These are phyloP conservation scores for Rhynchosporium graminicola DNA, from an alignment of 2,329 filamentous ascomycete species.

Conservation along the genomic window DNA sequence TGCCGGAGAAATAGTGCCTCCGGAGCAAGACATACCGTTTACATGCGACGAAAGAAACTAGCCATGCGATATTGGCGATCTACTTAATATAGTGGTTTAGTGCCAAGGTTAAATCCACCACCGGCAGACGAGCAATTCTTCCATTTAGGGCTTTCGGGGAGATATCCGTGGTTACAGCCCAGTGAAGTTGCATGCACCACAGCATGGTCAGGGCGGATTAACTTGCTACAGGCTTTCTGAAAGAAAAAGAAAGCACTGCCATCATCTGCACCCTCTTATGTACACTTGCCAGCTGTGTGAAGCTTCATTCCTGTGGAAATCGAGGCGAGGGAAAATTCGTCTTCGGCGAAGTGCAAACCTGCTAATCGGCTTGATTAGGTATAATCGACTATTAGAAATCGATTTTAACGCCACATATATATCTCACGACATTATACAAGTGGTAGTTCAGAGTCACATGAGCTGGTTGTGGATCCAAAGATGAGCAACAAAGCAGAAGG, in stretches of 20 bases:
- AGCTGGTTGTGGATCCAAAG: neutral
- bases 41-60: neutral
- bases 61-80: constrained; percentile 6
- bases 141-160: constrained; percentile 12
- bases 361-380: no score
- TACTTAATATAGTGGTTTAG: neutral
- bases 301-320: neutral
- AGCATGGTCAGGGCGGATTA: neutral
- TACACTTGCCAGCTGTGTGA: constrained; percentile 3
- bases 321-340: no score
- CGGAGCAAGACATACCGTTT: constrained; percentile 13
- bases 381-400: no score
- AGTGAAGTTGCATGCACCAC: neutral
- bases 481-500: no score
- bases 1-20: constrained; percentile 9
- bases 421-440: no score
- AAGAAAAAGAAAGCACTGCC: neutral
- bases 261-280: constrained; percentile 3
- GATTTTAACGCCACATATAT: constrained; percentile 4
- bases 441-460: no score
- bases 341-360: no score
- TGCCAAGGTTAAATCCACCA: neutral
- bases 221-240: neutral
- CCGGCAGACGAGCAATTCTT: neutral
- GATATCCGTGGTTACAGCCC: neutral